These are phyloP conservation scores for Coleophoma crateriformis DNA, from an alignment of 2,329 filamentous ascomycete species.

Conservation along the genomic window DNA sequence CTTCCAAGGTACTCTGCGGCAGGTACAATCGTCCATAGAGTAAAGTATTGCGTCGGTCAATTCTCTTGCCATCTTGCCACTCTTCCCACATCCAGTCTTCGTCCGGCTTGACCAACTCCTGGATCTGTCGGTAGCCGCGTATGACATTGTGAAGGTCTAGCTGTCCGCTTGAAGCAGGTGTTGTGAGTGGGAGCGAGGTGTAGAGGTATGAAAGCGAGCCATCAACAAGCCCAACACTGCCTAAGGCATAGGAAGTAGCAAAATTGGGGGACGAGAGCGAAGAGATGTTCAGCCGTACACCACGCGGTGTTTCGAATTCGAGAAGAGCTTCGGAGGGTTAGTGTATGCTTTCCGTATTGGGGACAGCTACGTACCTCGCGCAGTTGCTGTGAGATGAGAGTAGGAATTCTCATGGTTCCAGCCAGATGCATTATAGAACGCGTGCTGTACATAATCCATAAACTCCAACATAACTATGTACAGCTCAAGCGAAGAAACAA, in stretches of 20 bases:
- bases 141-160: slow-evolving; percentile 76
- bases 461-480: slow-evolving; percentile 72
- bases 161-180: slow-evolving; percentile 62
- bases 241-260: slow-evolving; percentile 87
- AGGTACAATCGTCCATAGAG: slow-evolving; percentile 77
- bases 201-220: slow-evolving; percentile 97
- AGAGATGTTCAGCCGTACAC: slow-evolving; percentile 80
- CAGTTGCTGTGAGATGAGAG: slow-evolving; percentile 75
- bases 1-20: slow-evolving; percentile 80
- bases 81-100: slow-evolving; percentile 45
- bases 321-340: slow-evolving; percentile 59
- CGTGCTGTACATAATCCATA: slow-evolving; percentile 93
- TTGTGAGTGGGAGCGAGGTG: slow-evolving; percentile 73
- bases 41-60: slow-evolving; percentile 50
- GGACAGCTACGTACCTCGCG: slow-evolving; percentile 54
- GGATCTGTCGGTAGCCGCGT: slow-evolving; percentile 75
- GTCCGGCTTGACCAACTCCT: slow-evolving; percentile 53
- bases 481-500: slow-evolving; percentile 9
- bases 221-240: slow-evolving; percentile 85
- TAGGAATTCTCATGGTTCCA: slow-evolving; percentile 95
- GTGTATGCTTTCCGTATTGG: slow-evolving; percentile 4
- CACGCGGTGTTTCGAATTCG: slow-evolving; percentile 80
- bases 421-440: slow-evolving; percentile 79
- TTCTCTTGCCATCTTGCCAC: slow-evolving; percentile 43
- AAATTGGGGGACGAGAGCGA: slow-evolving; percentile 91